Conservation (phyloP, 202 grass and related monocot species). For the Setaria italica region DNA sequence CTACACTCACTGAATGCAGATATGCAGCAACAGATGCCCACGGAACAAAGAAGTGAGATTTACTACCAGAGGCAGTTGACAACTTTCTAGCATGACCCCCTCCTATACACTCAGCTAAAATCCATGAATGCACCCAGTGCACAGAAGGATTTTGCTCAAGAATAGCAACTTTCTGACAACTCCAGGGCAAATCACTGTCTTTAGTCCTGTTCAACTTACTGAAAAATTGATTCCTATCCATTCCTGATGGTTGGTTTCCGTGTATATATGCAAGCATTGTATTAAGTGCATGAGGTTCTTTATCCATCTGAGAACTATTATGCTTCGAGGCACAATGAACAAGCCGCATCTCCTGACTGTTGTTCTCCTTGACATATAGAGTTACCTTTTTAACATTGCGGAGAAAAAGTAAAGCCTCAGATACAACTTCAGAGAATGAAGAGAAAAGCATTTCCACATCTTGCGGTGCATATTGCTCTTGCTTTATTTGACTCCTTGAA, state of each 20-base stretch:
- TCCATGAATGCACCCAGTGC: constrained; percentile 73
- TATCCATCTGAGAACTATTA: constrained; percentile 51
- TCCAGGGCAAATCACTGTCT: constrained; percentile 89
- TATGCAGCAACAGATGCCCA: constrained; percentile 98
- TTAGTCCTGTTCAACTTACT: constrained; percentile 85
- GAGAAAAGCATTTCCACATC: constrained; percentile 90
- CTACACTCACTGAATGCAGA: constrained; percentile 76
- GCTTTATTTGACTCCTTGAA: constrained; percentile 96
- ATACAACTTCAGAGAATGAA: constrained; percentile 90
- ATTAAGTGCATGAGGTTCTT: constrained; percentile 73
- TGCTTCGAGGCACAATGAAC: constrained; percentile 78
- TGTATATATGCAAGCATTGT: constrained; percentile 81
- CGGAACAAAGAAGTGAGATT: constrained; percentile 87
- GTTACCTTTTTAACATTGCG: constrained; percentile 85
- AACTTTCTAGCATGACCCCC: constrained; percentile 82
- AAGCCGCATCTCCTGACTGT: constrained; percentile 73
- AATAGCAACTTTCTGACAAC: constrained; percentile 79
- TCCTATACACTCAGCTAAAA: constrained; percentile 90
- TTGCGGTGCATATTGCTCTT: constrained; percentile 86
- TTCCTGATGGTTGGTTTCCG: constrained; percentile 74
- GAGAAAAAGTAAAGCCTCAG: constrained; percentile 91
- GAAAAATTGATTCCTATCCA: constrained; percentile 83
- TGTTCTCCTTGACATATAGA: constrained; percentile 87
- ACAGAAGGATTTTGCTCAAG: constrained; percentile 67
- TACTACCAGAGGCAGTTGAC: constrained; percentile 73